phyloP scores from a whole-genome alignment of 495 filamentous ascomycete genomes.

The Chaetomium cochliodes region DNA sequence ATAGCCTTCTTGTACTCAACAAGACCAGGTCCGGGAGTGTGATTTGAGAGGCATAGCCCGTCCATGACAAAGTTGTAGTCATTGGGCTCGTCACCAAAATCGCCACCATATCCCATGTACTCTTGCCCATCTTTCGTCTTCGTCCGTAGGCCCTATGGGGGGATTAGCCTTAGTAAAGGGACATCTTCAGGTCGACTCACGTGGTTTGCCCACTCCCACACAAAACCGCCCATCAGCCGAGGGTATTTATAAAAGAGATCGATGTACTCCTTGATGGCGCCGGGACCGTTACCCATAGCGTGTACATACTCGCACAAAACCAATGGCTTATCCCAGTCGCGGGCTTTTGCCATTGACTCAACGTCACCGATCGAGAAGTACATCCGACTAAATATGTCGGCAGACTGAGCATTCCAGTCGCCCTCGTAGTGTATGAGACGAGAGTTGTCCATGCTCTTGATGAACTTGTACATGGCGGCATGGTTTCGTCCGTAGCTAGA shows the following conservation, averaged over 20 bases:
- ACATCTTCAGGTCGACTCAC: constrained; percentile 27
- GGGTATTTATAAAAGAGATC: constrained; percentile 63
- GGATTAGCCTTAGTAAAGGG: not conserved
- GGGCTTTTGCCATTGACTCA: constrained; percentile 42
- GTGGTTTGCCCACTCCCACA: constrained; percentile 79
- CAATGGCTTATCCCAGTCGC: constrained; percentile 53
- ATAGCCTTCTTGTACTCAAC: constrained; percentile 65
- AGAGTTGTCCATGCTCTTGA: constrained; percentile 55
- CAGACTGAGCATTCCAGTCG: constrained; percentile 57
- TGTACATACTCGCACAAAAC: constrained; percentile 70
- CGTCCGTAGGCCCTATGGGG: constrained; percentile 52
- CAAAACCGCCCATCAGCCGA: constrained; percentile 66
- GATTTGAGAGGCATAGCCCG: constrained; percentile 60
- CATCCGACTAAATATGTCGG: constrained; percentile 68
- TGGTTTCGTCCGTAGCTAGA: constrained; percentile 69
- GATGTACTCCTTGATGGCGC: constrained; percentile 65
- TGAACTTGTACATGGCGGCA: constrained; percentile 63
- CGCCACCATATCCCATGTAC: constrained; percentile 69
- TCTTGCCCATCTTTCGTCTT: constrained; percentile 53
- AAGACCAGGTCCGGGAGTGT: constrained; percentile 60
- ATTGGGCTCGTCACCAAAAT: constrained; percentile 69
- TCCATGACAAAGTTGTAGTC: constrained; percentile 70
- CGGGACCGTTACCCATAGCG: constrained; percentile 76
- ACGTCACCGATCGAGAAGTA: constrained; percentile 56
- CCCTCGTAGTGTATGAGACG: constrained; percentile 69